phyloP scores from a whole-genome alignment of 345 rosid species.

The Gossypium australe region DNA sequence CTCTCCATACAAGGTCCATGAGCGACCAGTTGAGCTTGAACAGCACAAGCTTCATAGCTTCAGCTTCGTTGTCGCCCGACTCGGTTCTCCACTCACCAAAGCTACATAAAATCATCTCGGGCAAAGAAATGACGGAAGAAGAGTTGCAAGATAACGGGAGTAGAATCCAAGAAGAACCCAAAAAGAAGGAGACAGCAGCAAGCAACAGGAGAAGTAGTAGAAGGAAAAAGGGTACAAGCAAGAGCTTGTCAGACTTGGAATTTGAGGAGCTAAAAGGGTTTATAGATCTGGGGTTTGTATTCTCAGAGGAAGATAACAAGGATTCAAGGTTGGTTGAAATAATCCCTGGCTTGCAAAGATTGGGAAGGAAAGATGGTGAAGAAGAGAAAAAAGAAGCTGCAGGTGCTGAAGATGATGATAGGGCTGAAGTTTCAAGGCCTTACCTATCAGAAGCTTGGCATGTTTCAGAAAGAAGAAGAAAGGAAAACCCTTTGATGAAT shows the following conservation, averaged over 20 bases:
- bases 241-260: conserved; percentile 66
- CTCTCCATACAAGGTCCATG: conserved; percentile 40
- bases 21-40: conserved; percentile 39
- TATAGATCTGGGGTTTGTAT: conserved; percentile 87
- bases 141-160: not conserved
- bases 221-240: conserved; percentile 33
- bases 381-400: conserved; percentile 14
- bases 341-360: conserved; percentile 64
- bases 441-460: conserved; percentile 93
- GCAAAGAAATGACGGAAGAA: conserved; percentile 33
- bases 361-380: conserved; percentile 35
- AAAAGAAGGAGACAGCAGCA: not conserved
- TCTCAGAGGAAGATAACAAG: conserved; percentile 64
- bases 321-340: conserved; percentile 64
- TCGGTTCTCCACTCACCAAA: conserved; percentile 38
- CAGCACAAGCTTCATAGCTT: conserved; percentile 23
- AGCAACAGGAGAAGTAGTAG: conserved; percentile 7
- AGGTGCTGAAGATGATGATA: conserved; percentile 8
- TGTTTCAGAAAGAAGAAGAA: conserved; percentile 29
- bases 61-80: conserved; percentile 33
- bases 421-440: conserved; percentile 44
- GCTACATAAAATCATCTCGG: conserved; percentile 31
- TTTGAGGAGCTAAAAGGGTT: conserved; percentile 80
- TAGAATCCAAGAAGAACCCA: not conserved
- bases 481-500: conserved; percentile 43